Conservation (phyloP, 1,284 basidiomycete genomes). For the Sporisorium graminicola region DNA sequence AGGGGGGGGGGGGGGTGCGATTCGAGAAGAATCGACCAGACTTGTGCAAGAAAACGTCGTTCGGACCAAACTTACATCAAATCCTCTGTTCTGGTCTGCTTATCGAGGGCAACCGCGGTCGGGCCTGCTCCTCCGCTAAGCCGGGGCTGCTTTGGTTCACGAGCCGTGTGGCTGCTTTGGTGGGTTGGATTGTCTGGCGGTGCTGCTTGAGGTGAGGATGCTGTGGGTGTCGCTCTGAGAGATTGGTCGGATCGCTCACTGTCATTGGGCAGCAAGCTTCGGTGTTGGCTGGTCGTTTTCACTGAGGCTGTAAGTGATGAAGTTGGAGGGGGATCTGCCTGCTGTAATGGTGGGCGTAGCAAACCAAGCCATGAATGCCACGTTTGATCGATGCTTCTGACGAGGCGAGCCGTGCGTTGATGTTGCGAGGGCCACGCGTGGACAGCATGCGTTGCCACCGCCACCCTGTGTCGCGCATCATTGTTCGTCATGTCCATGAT, state of each 20-base stretch:
- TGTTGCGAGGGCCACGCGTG: not conserved
- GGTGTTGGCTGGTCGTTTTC: not conserved
- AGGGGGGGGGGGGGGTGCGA: not conserved
- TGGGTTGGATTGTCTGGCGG: slow-evolving; percentile 10
- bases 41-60: not conserved
- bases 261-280: slow-evolving; percentile 1
- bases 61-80: slow-evolving; percentile 17
- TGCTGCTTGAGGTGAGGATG: slow-evolving; percentile 22
- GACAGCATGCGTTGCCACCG: not conserved
- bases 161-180: not conserved
- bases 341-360: slow-evolving; percentile 26
- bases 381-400: slow-evolving; percentile 3
- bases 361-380: slow-evolving; percentile 16
- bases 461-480: slow-evolving; percentile 4
- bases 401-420: not conserved
- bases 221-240: slow-evolving; percentile 12
- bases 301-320: not conserved
- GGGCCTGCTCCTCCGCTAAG: not conserved
- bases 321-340: not conserved
- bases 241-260: slow-evolving; percentile 15
- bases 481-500: slow-evolving; percentile 14
- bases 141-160: not conserved
- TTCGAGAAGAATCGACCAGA: not conserved
- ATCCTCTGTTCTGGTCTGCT: slow-evolving; percentile 9
- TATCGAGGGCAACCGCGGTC: slow-evolving; percentile 9